phyloP scores from a whole-genome alignment of 345 rosid genomes.

The Gossypium longicalyx region DNA sequence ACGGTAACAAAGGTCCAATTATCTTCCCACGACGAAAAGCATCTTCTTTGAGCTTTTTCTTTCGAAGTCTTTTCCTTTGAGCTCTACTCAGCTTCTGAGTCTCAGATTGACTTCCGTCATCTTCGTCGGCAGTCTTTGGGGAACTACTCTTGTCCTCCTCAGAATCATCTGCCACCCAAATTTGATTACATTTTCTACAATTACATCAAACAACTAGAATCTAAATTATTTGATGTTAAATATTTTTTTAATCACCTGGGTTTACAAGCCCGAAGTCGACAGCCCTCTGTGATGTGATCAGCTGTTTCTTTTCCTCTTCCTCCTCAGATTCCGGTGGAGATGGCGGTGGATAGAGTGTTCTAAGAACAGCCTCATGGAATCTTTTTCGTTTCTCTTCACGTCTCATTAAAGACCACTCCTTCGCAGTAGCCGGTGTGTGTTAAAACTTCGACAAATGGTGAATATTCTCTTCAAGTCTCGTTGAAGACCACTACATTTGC shows the following conservation, averaged over 20 bases:
- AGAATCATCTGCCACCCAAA: conserved; percentile 38
- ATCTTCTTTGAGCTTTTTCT: conserved; percentile 65
- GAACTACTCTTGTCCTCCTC: conserved; percentile 18
- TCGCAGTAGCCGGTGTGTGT: neutral
- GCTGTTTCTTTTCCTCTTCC: conserved; percentile 20
- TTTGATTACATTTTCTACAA: neutral
- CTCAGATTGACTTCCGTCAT: conserved; percentile 18
- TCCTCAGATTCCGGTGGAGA: conserved; percentile 27
- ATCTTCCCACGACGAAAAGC: conserved; percentile 40
- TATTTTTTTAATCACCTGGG: conserved; percentile 35
- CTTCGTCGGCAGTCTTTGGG: conserved; percentile 20
- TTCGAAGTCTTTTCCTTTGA: conserved; percentile 71
- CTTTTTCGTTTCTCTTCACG: conserved; percentile 59
- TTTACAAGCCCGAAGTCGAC: conserved; percentile 34
- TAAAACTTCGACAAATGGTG: neutral
- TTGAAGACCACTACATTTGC: no score
- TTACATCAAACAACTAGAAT: neutral
- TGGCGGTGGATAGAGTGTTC: conserved; percentile 52
- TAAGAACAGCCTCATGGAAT: conserved; percentile 61
- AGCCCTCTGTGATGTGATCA: neutral
- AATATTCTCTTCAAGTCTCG: no score
- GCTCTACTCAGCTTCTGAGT: conserved; percentile 52
- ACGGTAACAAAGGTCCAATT: conserved; percentile 61
- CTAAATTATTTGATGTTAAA: neutral
- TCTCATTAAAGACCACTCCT: conserved; percentile 19